phyloP scores from a whole-genome alignment of 2,329 filamentous ascomycete species.

The Penicillium sp. region DNA sequence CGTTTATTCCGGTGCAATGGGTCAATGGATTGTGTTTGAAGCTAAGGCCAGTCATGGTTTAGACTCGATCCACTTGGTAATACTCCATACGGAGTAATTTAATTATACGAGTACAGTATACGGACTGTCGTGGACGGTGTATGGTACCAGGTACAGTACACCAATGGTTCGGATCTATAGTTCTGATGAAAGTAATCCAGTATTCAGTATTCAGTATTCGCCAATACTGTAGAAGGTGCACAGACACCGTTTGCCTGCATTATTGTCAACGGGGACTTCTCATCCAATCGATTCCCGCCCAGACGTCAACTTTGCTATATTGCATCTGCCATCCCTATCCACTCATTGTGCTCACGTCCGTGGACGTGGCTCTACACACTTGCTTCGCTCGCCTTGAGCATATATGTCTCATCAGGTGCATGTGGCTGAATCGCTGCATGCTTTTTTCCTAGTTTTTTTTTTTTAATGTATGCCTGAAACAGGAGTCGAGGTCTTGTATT shows the following conservation, averaged over 20 bases:
- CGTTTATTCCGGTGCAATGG: conserved; percentile 12
- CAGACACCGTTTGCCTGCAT: conserved; percentile 18
- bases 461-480: too few species aligned
- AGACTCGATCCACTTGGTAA: conserved; percentile 11
- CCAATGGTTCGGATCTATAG: not conserved
- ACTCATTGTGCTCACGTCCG: conserved; percentile 9
- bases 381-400: not conserved
- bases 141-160: not conserved
- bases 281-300: conserved; percentile 21
- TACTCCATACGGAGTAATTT: not conserved
- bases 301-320: conserved; percentile 4
- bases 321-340: conserved; percentile 8
- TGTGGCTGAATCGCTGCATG: not conserved
- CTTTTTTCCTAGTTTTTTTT: too few species aligned
- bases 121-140: too few species aligned
- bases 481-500: not conserved
- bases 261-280: not conserved
- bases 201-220: not conserved
- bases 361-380: conserved; percentile 3
- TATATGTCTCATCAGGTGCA: not conserved
- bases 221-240: conserved; percentile 1
- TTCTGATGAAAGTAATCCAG: not conserved
- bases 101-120: too few species aligned
- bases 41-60: conserved; percentile 19
- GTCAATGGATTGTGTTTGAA: conserved; percentile 22